A percentile compares a stretch with the other conserved stretches of the same genome.
phyloP scores from a whole-genome alignment of 2,329 filamentous ascomycete species.

The Furcasterigmium furcatum region DNA sequence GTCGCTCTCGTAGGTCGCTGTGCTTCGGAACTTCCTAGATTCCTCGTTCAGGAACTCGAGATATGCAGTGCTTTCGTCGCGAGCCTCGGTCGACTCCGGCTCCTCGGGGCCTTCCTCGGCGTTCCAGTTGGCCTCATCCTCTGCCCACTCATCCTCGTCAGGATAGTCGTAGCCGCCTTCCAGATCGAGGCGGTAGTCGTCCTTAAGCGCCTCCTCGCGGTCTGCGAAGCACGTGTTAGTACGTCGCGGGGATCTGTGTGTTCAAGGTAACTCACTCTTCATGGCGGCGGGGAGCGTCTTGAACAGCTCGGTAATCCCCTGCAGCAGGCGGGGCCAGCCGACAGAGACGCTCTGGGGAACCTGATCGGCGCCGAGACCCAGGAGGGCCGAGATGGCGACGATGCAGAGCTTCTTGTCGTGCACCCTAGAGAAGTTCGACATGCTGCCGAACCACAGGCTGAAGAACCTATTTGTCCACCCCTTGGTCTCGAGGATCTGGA shows the following conservation, averaged over 20 bases:
- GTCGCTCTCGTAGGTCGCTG: slow-evolving; percentile 64
- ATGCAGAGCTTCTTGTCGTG: slow-evolving; percentile 99
- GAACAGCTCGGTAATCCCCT: slow-evolving; percentile 86
- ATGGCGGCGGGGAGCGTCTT: slow-evolving; percentile 83
- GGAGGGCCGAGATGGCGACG: slow-evolving; percentile 82
- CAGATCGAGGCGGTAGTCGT: slow-evolving; percentile 74
- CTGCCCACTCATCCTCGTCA: slow-evolving; percentile 78
- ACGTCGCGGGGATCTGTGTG: slow-evolving; percentile 1
- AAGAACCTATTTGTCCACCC: slow-evolving; percentile 99
- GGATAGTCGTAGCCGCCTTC: slow-evolving; percentile 54
- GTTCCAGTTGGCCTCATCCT: slow-evolving; percentile 79
- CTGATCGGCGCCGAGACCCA: slow-evolving; percentile 75
- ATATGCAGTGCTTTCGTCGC: slow-evolving; percentile 91
- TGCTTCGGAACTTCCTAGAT: slow-evolving; percentile 78
- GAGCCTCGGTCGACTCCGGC: slow-evolving; percentile 56
- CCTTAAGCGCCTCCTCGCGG: slow-evolving; percentile 86
- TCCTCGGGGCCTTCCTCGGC: slow-evolving; percentile 70
- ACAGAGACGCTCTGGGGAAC: slow-evolving; percentile 91
- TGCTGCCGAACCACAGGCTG: slow-evolving; percentile 95
- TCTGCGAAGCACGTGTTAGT: slow-evolving; percentile 39
- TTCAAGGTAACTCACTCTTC: slow-evolving; percentile 60
- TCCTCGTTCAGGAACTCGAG: slow-evolving; percentile 95
- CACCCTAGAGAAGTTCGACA: slow-evolving; percentile 87
- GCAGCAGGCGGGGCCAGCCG: slow-evolving; percentile 89
- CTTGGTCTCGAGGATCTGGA: slow-evolving; percentile 85